These are phyloP conservation scores for Leishmania gerbilli DNA, from an alignment of 208 protist genomes.

Conservation along the genomic window DNA sequence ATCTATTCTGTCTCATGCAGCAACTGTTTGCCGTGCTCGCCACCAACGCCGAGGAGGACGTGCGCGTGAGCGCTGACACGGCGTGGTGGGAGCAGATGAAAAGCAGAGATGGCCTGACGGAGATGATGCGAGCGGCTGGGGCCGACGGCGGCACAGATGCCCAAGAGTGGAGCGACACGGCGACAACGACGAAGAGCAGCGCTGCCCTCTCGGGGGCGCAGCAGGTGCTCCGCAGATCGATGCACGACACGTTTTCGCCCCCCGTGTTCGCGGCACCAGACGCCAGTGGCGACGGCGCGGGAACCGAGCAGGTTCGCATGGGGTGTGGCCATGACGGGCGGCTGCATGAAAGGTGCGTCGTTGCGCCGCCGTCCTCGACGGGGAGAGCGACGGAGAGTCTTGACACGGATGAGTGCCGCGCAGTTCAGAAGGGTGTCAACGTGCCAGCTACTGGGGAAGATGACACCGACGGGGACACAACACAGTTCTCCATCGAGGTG, in stretches of 20 bases:
- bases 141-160: neutral
- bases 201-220: slow-evolving; percentile 4
- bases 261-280: neutral
- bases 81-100: slow-evolving; percentile 32
- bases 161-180: neutral
- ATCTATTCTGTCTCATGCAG: slow-evolving; percentile 67
- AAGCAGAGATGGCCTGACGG: slow-evolving; percentile 12
- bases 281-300: too few relatives aligned
- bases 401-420: neutral
- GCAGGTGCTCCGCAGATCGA: slow-evolving; percentile 21
- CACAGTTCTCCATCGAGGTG: slow-evolving; percentile 11
- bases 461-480: neutral
- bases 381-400: neutral
- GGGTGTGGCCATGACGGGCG: too few relatives aligned
- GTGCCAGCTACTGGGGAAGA: neutral
- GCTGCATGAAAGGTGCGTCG: neutral
- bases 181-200: neutral
- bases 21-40: slow-evolving; percentile 75
- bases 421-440: neutral
- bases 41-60: slow-evolving; percentile 64
- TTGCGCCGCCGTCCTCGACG: neutral
- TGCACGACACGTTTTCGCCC: slow-evolving; percentile 16
- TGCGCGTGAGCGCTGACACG: slow-evolving; percentile 35
- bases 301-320: neutral
- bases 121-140: neutral